Base-by-base conservation (phyloP, 805 yeast genomes). In the Saturnispora halmiae region DNA sequence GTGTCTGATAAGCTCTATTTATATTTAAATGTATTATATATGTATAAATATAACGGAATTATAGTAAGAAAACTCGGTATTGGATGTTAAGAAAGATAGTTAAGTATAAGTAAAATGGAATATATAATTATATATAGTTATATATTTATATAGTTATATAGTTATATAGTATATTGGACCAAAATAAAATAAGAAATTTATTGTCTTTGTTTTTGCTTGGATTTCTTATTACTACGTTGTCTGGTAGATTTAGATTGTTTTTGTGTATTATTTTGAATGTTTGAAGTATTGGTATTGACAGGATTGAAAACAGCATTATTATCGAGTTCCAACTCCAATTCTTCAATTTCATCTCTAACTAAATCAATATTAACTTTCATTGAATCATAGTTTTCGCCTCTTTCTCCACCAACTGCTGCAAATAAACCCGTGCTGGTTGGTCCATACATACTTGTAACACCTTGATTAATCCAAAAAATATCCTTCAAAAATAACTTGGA, bases 381-480 rank as follows among this genome's bases (percentile, higher is more conserved):
- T 22, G 21, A 44, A 46, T 11, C 51, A 48, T 33, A 44, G 34
- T 24, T 52, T 45, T 35, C 44, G 20, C 32, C 38, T 28, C 28
- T 39, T 31, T 36, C 37, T 26, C 25, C 40, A 3, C 24, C 40
- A 29, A 19, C 31, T 4, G n/a, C 31, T 20, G 42, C 32, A 38
- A 36, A 24, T 10, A 48, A 46, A 13, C 42, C 51, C 7, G 52
- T 36, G 4, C 20, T 32, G 11, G 38, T 28, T 20, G 42, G 31
- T 18, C 48, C 54, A 43, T 56, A 54, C 58, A 54, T 56, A 21
- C 38, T 38, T 8, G 43, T 41, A n/a, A 59, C 50, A 22, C 54
- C 47, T 31, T 50, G 44, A 31, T 48, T 51, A 39, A 57, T 31
- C 30, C 47, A 42, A 37, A 52, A 50, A 3, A 54, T 49, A 38